Conservation (phyloP, 108 stramenopile species). For the Nannochloropsis granulata region DNA sequence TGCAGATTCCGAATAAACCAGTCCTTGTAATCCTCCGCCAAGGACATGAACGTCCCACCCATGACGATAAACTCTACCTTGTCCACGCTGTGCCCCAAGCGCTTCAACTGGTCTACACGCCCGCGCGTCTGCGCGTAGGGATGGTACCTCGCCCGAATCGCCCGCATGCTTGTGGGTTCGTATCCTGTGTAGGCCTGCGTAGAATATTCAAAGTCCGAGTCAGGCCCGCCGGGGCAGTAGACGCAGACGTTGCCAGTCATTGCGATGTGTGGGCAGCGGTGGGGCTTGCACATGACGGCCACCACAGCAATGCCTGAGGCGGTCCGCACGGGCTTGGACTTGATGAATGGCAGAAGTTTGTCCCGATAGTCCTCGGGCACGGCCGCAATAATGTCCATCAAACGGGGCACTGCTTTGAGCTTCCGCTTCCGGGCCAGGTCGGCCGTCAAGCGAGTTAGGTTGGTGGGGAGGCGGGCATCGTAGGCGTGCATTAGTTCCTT, state of each 20-base stretch:
- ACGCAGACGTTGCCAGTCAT: slow-evolving; percentile 86
- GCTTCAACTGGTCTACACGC: slow-evolving; percentile 59
- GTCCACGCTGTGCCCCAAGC: slow-evolving; percentile 43
- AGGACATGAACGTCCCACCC: slow-evolving; percentile 50
- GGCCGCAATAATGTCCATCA: slow-evolving; percentile 73
- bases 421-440: slow-evolving; percentile 57
- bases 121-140: slow-evolving; percentile 75
- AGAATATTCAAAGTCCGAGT: slow-evolving; percentile 85
- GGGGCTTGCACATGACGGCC: slow-evolving; percentile 89
- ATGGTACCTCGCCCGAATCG: slow-evolving; percentile 83
- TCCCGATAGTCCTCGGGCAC: slow-evolving; percentile 58
- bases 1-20: slow-evolving; percentile 83
- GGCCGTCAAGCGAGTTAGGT: slow-evolving; percentile 67
- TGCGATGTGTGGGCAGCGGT: slow-evolving; percentile 87
- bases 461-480: slow-evolving; percentile 53
- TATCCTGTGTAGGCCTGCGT: slow-evolving; percentile 93
- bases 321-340: slow-evolving; percentile 80
- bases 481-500: slow-evolving; percentile 61
- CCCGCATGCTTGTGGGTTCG: slow-evolving; percentile 85
- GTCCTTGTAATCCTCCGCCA: slow-evolving; percentile 77
- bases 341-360: slow-evolving; percentile 60
- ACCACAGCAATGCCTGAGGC: slow-evolving; percentile 83
- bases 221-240: slow-evolving; percentile 90
- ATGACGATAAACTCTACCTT: slow-evolving; percentile 36
- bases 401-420: slow-evolving; percentile 61